These are phyloP conservation scores for Fusarium devonianum DNA, from an alignment of 2,329 filamentous ascomycete genomes.

Conservation along the genomic window DNA sequence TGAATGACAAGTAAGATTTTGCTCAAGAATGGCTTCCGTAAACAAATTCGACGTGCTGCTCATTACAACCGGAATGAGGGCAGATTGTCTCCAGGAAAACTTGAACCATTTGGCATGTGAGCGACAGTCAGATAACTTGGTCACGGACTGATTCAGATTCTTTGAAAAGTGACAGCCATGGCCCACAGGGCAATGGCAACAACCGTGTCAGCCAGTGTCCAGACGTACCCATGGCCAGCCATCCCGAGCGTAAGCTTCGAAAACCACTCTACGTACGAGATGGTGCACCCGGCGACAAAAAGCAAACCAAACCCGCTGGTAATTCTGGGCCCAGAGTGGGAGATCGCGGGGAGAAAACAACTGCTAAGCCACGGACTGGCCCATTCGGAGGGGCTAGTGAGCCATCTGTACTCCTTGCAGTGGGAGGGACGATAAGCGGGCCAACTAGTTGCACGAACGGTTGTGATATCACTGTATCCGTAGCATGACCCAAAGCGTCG, in stretches of 20 bases:
- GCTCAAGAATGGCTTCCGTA: background rate
- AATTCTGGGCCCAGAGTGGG: constrained; percentile 18
- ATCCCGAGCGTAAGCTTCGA: constrained; percentile 4
- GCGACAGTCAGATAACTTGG: background rate
- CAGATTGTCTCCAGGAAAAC: constrained; percentile 5
- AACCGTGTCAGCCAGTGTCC: no score
- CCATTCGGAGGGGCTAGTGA: constrained; percentile 8
- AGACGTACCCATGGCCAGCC: constrained; percentile 2
- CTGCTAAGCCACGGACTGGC: constrained; percentile 24
- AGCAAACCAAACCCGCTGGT: constrained; percentile 26
- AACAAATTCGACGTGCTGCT: constrained; percentile 1
- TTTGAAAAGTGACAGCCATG: background rate
- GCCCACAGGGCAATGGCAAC: background rate
- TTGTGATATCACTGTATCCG: constrained; percentile 6
- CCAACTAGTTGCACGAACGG: constrained; percentile 4
- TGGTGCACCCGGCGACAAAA: constrained; percentile 19
- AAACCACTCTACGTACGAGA: constrained; percentile 15
- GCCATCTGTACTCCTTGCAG: constrained; percentile 28
- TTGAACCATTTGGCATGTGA: constrained; percentile 7
- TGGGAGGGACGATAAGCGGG: constrained; percentile 8
- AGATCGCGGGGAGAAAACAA: constrained; percentile 38
- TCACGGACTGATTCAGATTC: background rate
- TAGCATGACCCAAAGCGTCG: constrained; percentile 7
- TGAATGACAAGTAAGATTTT: background rate
- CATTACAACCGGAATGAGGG: constrained; percentile 24